These are phyloP conservation scores for Fomitopsis pulvina DNA, from an alignment of 768 basidiomycete species.

Conservation along the genomic window DNA sequence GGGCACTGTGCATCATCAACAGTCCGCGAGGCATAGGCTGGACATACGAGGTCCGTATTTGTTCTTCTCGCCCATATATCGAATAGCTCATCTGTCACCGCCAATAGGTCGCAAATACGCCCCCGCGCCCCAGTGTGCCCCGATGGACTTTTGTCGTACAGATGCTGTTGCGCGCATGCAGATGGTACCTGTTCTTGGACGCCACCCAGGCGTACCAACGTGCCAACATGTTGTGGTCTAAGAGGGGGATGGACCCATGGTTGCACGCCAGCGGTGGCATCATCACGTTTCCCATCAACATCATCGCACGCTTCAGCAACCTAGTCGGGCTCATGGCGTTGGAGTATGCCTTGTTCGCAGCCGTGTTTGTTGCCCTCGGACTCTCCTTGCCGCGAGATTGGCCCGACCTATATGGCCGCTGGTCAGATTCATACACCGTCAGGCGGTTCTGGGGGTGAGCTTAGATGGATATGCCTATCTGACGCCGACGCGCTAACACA, in stretches of 20 bases:
- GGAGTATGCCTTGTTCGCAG: background rate
- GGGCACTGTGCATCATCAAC: slow-evolving; percentile 4
- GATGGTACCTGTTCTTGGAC: slow-evolving; percentile 5
- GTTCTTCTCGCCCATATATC: too few relatives aligned
- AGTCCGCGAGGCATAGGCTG: slow-evolving; percentile 15
- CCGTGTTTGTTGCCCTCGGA: slow-evolving; percentile 9
- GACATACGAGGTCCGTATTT: slow-evolving; percentile 13
- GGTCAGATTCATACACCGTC: slow-evolving; percentile 16
- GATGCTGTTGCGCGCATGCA: background rate
- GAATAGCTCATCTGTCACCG: too few relatives aligned
- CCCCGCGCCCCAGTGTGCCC: background rate
- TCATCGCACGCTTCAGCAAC: background rate
- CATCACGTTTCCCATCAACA: background rate
- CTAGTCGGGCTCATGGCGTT: background rate
- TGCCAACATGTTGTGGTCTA: slow-evolving; percentile 5
- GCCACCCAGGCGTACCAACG: slow-evolving; percentile 6
- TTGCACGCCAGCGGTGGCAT: slow-evolving; percentile 2
- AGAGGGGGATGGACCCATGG: background rate
- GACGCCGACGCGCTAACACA: background rate
- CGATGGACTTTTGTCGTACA: slow-evolving; percentile 1
- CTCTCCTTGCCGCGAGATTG: slow-evolving; percentile 28
- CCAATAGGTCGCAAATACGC: slow-evolving; percentile 7
- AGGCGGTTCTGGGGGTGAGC: slow-evolving; percentile 17
- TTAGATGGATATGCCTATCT: background rate
- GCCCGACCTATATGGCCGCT: slow-evolving; percentile 31